Evolutionary conservation across 2,329 filamentous ascomycete species (phyloP).

Genomic region (Microdochium nivale): DNA sequence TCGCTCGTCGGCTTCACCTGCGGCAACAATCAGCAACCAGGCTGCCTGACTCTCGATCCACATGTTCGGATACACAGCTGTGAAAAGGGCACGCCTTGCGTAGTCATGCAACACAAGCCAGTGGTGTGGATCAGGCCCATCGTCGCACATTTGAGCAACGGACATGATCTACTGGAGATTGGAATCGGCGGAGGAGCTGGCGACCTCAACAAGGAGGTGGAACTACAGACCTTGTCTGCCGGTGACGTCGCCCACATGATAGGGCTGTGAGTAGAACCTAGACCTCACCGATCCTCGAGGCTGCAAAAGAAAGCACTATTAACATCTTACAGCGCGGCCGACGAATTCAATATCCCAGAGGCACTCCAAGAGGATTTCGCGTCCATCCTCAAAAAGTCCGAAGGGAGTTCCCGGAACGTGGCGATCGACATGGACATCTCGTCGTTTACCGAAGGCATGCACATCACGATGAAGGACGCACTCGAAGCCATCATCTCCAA

Average conservation of each 20-base stretch:
- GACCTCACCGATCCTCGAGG: no score
- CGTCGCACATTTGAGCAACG: slow-evolving; percentile 52
- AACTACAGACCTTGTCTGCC: slow-evolving; percentile 51
- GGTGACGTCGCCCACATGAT: slow-evolving; percentile 42
- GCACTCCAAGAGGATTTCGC: not conserved
- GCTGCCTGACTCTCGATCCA: slow-evolving; percentile 61
- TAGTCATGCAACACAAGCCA: slow-evolving; percentile 32
- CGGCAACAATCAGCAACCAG: slow-evolving; percentile 61
- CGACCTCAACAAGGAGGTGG: slow-evolving; percentile 60
- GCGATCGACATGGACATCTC: not conserved
- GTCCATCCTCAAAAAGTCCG: not conserved
- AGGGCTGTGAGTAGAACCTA: slow-evolving; percentile 23
- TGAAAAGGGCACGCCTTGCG: slow-evolving; percentile 61
- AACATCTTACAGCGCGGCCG: not conserved
- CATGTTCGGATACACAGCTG: slow-evolving; percentile 74
- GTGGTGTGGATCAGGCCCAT: slow-evolving; percentile 75
- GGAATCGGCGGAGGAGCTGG: slow-evolving; percentile 74
- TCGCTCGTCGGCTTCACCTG: slow-evolving; percentile 65
- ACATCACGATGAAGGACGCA: not conserved
- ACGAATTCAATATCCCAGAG: slow-evolving; percentile 5
- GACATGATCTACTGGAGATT: slow-evolving; percentile 59
- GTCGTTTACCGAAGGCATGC: not conserved
- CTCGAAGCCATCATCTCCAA: not conserved
- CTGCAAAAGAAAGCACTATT: no score
- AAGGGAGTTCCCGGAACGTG: not conserved